Percentiles rank a stretch among this genome's conserved stretches.
phyloP scores from a whole-genome alignment of 2,329 filamentous ascomycete species.

The Xylariales sp. region DNA sequence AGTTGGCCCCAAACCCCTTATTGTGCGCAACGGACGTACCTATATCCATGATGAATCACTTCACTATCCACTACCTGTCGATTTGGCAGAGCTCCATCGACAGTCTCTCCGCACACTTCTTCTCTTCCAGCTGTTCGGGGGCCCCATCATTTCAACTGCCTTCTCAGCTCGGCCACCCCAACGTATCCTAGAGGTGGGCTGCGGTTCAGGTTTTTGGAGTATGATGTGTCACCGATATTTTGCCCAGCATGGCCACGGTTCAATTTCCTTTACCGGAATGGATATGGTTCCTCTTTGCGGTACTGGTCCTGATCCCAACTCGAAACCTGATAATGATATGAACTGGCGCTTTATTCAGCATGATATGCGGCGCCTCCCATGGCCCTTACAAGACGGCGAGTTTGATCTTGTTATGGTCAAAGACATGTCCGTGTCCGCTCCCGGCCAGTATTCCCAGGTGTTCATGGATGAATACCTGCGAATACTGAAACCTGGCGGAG shows the following conservation, averaged over 20 bases:
- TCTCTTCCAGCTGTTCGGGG: conserved; percentile 75
- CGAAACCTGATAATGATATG: conserved; percentile 66
- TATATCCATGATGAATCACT: conserved; percentile 72
- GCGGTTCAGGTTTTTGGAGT: conserved; percentile 86
- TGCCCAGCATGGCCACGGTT: conserved; percentile 59
- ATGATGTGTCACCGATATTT: conserved; percentile 83
- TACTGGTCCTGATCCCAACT: conserved; percentile 27
- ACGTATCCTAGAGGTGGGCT: conserved; percentile 80
- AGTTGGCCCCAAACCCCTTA: conserved; percentile 48
- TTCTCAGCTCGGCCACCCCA: conserved; percentile 64
- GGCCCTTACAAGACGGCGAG: conserved; percentile 74
- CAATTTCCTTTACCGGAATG: conserved; percentile 75
- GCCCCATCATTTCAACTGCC: conserved; percentile 69
- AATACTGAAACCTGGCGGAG: conserved; percentile 71
- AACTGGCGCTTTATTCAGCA: conserved; percentile 88
- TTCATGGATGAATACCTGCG: conserved; percentile 71
- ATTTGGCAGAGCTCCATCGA: conserved; percentile 81
- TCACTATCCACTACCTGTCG: conserved; percentile 82
- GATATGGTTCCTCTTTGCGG: conserved; percentile 72
- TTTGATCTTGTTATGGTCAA: conserved; percentile 90
- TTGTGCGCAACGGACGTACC: conserved; percentile 72
- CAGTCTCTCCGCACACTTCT: conserved; percentile 82
- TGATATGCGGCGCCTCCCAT: conserved; percentile 69
- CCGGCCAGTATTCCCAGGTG: conserved; percentile 51
- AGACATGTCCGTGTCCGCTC: conserved; percentile 66